These are phyloP conservation scores for Saitozyma podzolica DNA, from an alignment of 768 basidiomycete species.

Conservation along the genomic window DNA sequence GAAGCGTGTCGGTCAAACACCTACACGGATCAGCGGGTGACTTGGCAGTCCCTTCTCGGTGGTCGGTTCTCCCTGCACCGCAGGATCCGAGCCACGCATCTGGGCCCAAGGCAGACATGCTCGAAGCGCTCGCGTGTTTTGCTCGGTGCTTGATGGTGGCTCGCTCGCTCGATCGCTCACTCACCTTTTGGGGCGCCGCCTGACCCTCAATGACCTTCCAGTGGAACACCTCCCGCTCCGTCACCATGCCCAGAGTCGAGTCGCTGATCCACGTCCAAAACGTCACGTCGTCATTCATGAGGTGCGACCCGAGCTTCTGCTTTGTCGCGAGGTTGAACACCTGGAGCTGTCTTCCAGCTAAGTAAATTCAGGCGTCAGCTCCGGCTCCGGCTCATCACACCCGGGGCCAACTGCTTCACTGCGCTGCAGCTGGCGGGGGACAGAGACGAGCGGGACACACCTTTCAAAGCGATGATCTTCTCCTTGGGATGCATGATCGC, in stretches of 20 bases:
- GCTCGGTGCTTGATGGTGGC: background rate
- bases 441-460: constrained; percentile 56
- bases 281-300: constrained; percentile 87
- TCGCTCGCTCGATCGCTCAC: constrained; percentile 7
- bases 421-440: background rate
- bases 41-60: no score
- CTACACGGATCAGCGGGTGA: constrained; percentile 51
- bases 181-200: constrained; percentile 48
- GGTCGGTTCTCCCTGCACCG: no score
- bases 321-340: constrained; percentile 98
- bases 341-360: constrained; percentile 91
- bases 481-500: constrained; percentile 97
- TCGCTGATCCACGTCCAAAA: constrained; percentile 99
- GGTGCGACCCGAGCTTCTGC: constrained; percentile 94
- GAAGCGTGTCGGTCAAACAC: constrained; percentile 94
- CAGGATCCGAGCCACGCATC: no score
- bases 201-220: constrained; percentile 63
- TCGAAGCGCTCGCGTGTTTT: no score
- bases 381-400: no score
- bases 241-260: constrained; percentile 89
- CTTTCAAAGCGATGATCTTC: constrained; percentile 95
- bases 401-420: no score
- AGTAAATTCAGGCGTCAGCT: constrained; percentile 3
- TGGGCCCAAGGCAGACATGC: no score
- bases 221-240: constrained; percentile 87